These are phyloP conservation scores for Centella asiatica DNA, from an alignment of 129 eudicot genomes.

Conservation along the genomic window DNA sequence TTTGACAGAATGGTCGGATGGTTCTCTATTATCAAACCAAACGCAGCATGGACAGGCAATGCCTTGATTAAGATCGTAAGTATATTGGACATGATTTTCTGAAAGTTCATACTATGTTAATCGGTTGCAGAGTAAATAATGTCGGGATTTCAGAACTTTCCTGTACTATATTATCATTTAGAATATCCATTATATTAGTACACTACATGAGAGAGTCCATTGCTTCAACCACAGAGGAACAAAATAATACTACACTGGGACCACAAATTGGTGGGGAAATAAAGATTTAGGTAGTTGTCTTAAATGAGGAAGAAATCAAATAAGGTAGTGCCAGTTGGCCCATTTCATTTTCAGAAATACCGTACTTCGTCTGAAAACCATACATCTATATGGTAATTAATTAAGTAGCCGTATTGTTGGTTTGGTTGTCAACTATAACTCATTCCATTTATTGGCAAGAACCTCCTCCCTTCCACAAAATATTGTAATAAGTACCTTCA, in stretches of 20 bases:
- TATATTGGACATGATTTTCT: not conserved
- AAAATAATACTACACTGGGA: not conserved
- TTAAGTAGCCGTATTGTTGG: slow-evolving; percentile 29
- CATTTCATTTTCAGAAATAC: too few relatives aligned
- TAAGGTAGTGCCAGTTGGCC: not conserved
- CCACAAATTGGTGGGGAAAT: not conserved
- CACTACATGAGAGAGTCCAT: not conserved
- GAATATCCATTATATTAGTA: not conserved
- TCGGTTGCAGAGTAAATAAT: not conserved
- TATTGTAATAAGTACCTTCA: slow-evolving; percentile 14
- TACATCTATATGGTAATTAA: not conserved
- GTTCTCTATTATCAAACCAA: too few relatives aligned
- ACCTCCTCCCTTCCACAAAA: slow-evolving; percentile 18
- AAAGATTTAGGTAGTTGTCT: not conserved
- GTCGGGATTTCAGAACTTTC: not conserved
- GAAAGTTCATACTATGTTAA: not conserved
- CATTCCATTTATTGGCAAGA: slow-evolving; percentile 34
- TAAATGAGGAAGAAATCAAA: slow-evolving; percentile 4
- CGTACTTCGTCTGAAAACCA: not conserved
- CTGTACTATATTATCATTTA: not conserved
- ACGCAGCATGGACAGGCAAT: not conserved
- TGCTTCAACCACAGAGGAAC: not conserved
- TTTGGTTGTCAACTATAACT: slow-evolving; percentile 42
- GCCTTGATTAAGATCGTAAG: not conserved
- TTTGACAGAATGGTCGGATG: too few relatives aligned